These are phyloP conservation scores for Hyphopichia burtonii DNA, from an alignment of 1,139 yeast species.

Conservation along the genomic window DNA sequence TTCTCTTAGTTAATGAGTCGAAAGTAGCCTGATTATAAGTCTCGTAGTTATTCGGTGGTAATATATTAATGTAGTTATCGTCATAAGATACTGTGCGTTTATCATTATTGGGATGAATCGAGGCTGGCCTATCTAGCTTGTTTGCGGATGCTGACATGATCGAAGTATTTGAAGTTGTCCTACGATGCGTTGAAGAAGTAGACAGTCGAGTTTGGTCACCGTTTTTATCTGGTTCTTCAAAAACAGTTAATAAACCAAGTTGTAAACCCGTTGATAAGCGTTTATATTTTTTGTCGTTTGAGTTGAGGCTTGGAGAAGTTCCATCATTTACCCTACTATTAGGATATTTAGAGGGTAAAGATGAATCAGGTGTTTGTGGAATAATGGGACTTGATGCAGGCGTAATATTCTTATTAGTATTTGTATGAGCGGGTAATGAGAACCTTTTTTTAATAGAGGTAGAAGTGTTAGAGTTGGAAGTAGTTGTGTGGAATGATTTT, in stretches of 20 bases:
- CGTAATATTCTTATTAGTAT: slow-evolving; percentile 2
- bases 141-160: not conserved
- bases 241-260: slow-evolving; percentile 41
- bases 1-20: slow-evolving; percentile 20
- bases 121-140: slow-evolving; percentile 1
- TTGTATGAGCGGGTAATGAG: slow-evolving; percentile 21
- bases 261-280: slow-evolving; percentile 40
- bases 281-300: slow-evolving; percentile 25
- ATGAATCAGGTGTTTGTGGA: slow-evolving; percentile 7
- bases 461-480: slow-evolving; percentile 14
- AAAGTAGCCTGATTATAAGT: slow-evolving; percentile 37
- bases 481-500: slow-evolving; percentile 34
- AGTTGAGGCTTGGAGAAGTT: not conserved
- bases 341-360: slow-evolving; percentile 6
- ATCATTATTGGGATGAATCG: not conserved
- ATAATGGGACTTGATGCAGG: slow-evolving; percentile 7
- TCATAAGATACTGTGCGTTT: slow-evolving; percentile 19
- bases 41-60: slow-evolving; percentile 25
- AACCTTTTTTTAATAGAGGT: slow-evolving; percentile 25
- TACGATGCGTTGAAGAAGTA: not conserved
- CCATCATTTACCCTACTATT: slow-evolving; percentile 5
- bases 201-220: not conserved
- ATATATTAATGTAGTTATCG: slow-evolving; percentile 28
- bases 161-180: slow-evolving; percentile 1
- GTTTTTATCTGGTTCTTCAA: slow-evolving; percentile 27